Conservation (phyloP, 495 filamentous ascomycete species). For the Paragyromitra xinjiangensis region DNA sequence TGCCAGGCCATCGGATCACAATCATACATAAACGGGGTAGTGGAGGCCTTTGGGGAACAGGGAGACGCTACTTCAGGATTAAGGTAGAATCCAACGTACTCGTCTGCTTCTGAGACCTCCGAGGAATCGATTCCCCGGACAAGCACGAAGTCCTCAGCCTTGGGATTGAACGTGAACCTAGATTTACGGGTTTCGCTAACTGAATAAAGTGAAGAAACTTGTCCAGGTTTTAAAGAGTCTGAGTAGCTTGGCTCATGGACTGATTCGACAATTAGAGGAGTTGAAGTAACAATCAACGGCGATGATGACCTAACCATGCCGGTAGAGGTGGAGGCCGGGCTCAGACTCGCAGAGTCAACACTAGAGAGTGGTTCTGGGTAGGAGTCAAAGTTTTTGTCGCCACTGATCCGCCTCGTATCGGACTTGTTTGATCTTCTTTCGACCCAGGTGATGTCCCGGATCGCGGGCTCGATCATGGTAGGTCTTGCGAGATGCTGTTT, state of each 20-base stretch:
- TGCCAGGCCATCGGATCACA: constrained; percentile 44
- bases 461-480: constrained; percentile 2
- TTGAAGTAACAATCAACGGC: constrained; percentile 30
- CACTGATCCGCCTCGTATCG: not conserved
- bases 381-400: not conserved
- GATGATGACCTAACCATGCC: not conserved
- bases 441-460: constrained; percentile 27
- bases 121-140: too few species aligned
- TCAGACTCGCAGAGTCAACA: constrained; percentile 23
- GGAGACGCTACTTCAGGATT: not conserved
- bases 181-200: not conserved
- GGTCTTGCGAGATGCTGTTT: constrained; percentile 15
- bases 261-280: not conserved
- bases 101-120: constrained; percentile 1
- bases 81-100: constrained; percentile 45
- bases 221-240: not conserved
- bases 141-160: constrained; percentile 30
- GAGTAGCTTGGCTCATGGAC: not conserved
- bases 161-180: constrained; percentile 32
- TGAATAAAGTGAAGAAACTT: not conserved
- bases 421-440: constrained; percentile 1
- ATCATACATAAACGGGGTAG: not conserved
- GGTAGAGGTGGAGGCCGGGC: constrained; percentile 1
- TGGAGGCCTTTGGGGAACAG: not conserved
- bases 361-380: constrained; percentile 18